A percentile compares a stretch with the other conserved stretches of the same genome.
Evolutionary conservation across 148 eudicot genomes (phyloP).

Genomic region (Pharnaceum exiguum): DNA sequence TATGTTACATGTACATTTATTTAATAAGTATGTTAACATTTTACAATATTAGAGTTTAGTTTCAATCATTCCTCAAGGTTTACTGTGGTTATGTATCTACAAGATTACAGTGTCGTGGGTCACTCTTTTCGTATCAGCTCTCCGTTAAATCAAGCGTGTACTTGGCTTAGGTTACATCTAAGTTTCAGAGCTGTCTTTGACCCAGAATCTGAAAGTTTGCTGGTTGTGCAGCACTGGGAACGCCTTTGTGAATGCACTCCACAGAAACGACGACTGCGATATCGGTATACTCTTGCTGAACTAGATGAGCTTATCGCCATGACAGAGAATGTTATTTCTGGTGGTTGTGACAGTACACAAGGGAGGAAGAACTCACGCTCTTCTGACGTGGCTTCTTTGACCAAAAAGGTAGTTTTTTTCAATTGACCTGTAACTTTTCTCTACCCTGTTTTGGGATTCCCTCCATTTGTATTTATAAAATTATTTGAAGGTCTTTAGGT

Average conservation of each 20-base stretch:
- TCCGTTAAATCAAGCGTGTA: too few relatives aligned
- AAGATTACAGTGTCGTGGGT: too few relatives aligned
- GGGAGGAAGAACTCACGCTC: slow-evolving; percentile 33
- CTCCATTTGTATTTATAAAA: neutral
- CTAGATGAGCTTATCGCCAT: slow-evolving; percentile 48
- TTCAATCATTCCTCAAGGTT: too few relatives aligned
- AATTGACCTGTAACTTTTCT: neutral
- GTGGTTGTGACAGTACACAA: slow-evolving; percentile 24
- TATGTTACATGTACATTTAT: too few relatives aligned
- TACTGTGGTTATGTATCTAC: too few relatives aligned
- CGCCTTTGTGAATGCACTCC: slow-evolving; percentile 93
- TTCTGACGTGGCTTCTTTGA: slow-evolving; percentile 43
- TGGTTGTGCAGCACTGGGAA: slow-evolving; percentile 81
- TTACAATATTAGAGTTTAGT: too few relatives aligned
- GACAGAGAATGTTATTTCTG: slow-evolving; percentile 28
- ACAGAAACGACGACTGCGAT: slow-evolving; percentile 57
- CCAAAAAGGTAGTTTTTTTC: slow-evolving; percentile 62
- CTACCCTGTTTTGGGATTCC: neutral
- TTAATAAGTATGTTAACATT: too few relatives aligned
- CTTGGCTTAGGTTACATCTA: too few relatives aligned
- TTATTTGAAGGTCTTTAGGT: neutral
- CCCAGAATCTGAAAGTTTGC: slow-evolving; percentile 4
- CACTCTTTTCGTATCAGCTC: too few relatives aligned
- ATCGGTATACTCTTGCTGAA: slow-evolving; percentile 83
- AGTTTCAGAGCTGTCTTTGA: slow-evolving; percentile 1